Percentiles rank a stretch among this genome's conserved stretches.
Evolutionary conservation across 345 rosid genomes (phyloP).

Genomic region (Abelmoschus esculentus): DNA sequence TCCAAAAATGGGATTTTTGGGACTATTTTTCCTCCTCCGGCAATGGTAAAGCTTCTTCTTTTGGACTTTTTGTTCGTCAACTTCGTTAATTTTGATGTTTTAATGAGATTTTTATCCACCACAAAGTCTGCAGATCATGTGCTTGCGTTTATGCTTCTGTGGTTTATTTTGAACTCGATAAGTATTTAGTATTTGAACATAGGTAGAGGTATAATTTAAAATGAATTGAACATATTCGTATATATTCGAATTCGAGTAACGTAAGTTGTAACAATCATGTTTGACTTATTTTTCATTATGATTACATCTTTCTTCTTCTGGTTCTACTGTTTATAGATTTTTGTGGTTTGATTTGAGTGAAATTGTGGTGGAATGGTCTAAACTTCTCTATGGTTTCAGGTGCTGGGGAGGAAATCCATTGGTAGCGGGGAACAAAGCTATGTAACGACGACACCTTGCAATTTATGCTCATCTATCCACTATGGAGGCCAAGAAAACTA

Average conservation of each 20-base stretch:
- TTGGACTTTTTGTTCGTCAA: background rate
- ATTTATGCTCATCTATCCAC: constrained; percentile 81
- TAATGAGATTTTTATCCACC: no score
- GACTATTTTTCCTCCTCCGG: constrained; percentile 49
- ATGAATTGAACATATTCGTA: background rate
- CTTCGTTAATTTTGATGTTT: background rate
- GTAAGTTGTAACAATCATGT: background rate
- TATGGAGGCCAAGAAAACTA: constrained; percentile 93
- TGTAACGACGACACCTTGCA: constrained; percentile 38
- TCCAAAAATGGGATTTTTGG: constrained; percentile 30
- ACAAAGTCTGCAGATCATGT: no score
- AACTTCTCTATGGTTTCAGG: constrained; percentile 20
- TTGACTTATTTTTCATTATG: background rate
- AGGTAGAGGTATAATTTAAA: background rate
- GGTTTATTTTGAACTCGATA: no score
- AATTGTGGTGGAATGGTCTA: background rate
- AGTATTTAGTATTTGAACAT: no score
- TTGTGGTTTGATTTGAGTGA: background rate
- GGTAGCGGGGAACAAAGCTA: no score
- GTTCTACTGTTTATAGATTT: background rate
- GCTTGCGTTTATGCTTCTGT: no score
- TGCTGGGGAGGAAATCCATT: background rate
- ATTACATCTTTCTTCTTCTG: background rate
- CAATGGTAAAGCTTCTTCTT: constrained; percentile 24
- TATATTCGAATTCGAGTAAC: no score